These are phyloP conservation scores for Conidiobolus incongruus DNA, from an alignment of 371 early-diverging fungal species.

Conservation along the genomic window DNA sequence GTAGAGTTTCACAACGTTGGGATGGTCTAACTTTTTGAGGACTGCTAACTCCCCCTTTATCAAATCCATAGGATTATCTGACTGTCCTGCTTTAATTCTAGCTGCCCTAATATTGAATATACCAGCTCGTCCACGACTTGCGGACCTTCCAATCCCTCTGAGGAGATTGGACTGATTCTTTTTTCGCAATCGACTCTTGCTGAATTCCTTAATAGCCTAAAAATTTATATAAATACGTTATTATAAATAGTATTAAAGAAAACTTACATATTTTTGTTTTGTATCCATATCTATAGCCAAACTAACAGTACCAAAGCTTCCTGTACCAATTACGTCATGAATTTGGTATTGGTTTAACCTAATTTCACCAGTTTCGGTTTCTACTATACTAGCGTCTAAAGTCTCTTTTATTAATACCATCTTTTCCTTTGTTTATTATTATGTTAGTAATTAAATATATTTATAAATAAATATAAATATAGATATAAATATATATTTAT, in stretches of 20 bases:
- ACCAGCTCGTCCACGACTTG: conserved; percentile 16
- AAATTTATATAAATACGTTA: neutral
- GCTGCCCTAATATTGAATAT: conserved; percentile 7
- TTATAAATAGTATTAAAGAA: neutral
- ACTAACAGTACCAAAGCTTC: conserved; percentile 77
- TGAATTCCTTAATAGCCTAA: conserved; percentile 81
- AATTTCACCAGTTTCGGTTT: conserved; percentile 35
- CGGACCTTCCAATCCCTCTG: conserved; percentile 10
- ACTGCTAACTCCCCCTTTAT: conserved; percentile 84
- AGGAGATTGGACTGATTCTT: conserved; percentile 30
- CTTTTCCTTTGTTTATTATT: no score
- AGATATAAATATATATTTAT: no score
- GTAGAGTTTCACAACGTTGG: conserved; percentile 61
- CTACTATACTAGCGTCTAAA: conserved; percentile 37
- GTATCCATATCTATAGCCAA: conserved; percentile 36
- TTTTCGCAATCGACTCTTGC: conserved; percentile 57
- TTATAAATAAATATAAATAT: no score
- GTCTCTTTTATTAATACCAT: conserved; percentile 3
- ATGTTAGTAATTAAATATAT: no score
- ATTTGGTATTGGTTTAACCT: conserved; percentile 66
- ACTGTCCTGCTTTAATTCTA: neutral
- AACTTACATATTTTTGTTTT: conserved; percentile 26
- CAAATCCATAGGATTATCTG: conserved; percentile 48
- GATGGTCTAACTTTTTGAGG: conserved; percentile 76
- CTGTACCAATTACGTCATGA: conserved; percentile 51